Evolutionary conservation across 768 basidiomycete genomes (phyloP), one percentile per base, ranked within the genome.

Genomic region (Strobilomyces confusus): DNA sequence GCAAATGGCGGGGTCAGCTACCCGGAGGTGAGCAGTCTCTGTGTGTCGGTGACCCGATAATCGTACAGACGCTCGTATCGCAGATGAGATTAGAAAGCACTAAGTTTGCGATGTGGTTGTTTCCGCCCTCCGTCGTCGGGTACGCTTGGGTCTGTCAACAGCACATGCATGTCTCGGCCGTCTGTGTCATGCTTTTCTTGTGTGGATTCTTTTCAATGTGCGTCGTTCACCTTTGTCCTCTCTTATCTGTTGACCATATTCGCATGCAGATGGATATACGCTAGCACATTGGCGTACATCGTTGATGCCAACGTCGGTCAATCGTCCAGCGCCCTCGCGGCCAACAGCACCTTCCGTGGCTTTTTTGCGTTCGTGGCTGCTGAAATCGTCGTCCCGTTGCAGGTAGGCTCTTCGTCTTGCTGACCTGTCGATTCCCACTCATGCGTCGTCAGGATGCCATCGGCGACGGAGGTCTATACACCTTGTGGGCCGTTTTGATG

Each of bases 251-350:
- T 0, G 9, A 30, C 9, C 9, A 17, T 30, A n/a, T 9, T 13
- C 15, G 3, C 34, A n/a, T 5, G 34, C 14, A 82, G 80, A 64
- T 76, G 76, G 69, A 81, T 84, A 46, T 88, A 89, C 65, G 72
- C 84, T 1, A 84, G 82, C 40, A 85, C 87, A 0, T 72, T 97
- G 30, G 86, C 92, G 0, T 95, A 93, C 64, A 80, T 95, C 32
- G 91, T 94, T 3, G 92, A 97, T 64, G 83, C 91, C 9, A 97
- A 95, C 60, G 75, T 77, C 3, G 93, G 93, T 7, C 80, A 84
- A 15, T 89, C 89, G 0, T 86, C 89, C 0, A 83, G 82, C 2
- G 91, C 89, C 0, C 80, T 83, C 8, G 90, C 92, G 0, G 71
- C 79, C 33, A 95, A 95, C 67, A 84, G 84, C 44, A 80, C 79